Evolutionary conservation across 306 rosid species (phyloP).

Genomic region (Malus sylvestris): DNA sequence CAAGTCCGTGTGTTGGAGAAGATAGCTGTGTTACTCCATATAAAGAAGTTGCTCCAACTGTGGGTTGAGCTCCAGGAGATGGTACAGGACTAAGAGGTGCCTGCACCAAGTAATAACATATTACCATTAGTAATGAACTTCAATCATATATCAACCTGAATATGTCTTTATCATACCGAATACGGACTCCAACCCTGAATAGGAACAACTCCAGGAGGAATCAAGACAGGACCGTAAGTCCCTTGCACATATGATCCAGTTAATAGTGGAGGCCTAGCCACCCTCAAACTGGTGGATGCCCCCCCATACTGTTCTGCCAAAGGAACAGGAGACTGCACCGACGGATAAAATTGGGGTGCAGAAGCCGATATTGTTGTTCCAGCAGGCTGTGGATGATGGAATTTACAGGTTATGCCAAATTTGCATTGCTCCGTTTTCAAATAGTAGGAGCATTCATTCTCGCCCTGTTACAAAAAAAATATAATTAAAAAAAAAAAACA

Average conservation of each 20-base stretch:
- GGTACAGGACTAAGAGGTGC: constrained; percentile 76
- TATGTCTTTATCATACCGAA: constrained; percentile 45
- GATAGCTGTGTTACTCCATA: constrained; percentile 74
- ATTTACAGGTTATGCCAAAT: constrained; percentile 89
- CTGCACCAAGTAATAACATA: constrained; percentile 33
- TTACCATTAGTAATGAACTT: background rate
- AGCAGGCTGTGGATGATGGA: constrained; percentile 82
- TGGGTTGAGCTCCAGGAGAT: constrained; percentile 81
- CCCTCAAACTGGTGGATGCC: constrained; percentile 63
- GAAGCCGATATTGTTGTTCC: constrained; percentile 58
- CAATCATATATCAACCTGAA: background rate
- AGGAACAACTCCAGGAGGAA: constrained; percentile 77
- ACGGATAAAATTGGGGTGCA: constrained; percentile 89
- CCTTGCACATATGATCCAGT: constrained; percentile 83
- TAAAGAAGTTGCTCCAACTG: constrained; percentile 61
- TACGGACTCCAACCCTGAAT: constrained; percentile 76
- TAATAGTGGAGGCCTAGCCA: constrained; percentile 69
- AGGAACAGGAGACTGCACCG: constrained; percentile 83
- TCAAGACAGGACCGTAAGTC: constrained; percentile 70
- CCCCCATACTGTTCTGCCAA: constrained; percentile 66
- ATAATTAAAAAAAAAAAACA: too few species aligned
- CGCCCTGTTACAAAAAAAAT: constrained; percentile 44
- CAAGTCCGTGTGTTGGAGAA: constrained; percentile 57
- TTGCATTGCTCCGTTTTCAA: constrained; percentile 98
- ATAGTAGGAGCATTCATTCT: constrained; percentile 95